Percentiles rank a stretch among this genome's conserved stretches.
Conservation (phyloP, 495 filamentous ascomycete genomes). For the Penicillium cinerascens region DNA sequence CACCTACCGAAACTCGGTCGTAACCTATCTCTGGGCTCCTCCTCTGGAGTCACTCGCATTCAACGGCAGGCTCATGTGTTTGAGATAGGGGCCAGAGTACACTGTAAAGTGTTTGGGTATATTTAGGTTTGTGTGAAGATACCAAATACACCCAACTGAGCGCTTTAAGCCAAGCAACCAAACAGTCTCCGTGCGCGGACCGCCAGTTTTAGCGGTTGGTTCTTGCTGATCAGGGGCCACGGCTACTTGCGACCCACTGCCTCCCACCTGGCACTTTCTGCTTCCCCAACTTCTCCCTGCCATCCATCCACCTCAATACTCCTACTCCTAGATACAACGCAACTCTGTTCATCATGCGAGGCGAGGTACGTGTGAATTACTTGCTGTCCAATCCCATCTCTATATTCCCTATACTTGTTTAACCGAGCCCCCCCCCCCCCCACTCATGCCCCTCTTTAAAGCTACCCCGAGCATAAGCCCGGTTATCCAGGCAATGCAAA, state of each 20-base stretch:
- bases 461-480: slow-evolving; percentile 1
- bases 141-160: no score
- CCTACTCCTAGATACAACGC: background rate
- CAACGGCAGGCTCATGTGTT: no score
- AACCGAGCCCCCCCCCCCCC: no score
- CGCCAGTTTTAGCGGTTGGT: background rate
- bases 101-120: no score
- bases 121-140: no score
- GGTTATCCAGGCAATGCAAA: background rate
- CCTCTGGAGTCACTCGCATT: no score
- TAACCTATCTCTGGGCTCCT: no score
- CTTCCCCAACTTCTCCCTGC: background rate
- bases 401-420: slow-evolving; percentile 9
- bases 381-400: background rate
- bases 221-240: background rate
- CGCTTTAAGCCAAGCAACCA: background rate
- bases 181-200: background rate
- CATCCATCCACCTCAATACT: background rate
- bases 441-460: slow-evolving; percentile 18
- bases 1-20: no score
- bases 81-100: no score
- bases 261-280: background rate
- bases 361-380: slow-evolving; percentile 34
- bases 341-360: slow-evolving; percentile 28
- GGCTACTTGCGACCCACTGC: background rate